phyloP scores from a whole-genome alignment of 2,329 filamentous ascomycete species.

The Stenocarpella maydis region DNA sequence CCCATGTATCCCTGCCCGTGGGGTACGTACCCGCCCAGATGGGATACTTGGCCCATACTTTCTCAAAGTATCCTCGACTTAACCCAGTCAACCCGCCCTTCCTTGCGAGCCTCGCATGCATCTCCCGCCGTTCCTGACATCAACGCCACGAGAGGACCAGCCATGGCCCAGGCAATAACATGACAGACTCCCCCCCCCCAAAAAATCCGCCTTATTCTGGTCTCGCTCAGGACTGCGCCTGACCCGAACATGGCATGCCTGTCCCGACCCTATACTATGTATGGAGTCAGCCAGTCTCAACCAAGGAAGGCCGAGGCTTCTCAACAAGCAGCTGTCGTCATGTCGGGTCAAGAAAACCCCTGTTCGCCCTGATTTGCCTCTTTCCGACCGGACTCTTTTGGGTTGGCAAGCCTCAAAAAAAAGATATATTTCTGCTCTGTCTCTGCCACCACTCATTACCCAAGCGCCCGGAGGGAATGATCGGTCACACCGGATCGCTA shows the following conservation, averaged over 20 bases:
- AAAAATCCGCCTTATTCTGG: not conserved
- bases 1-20: constrained; percentile 6
- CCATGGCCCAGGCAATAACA: constrained; percentile 15
- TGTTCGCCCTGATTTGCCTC: not conserved
- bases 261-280: not conserved
- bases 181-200: constrained; percentile 1
- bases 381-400: too few relatives aligned
- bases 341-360: not conserved
- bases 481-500: constrained; percentile 7
- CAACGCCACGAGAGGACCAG: constrained; percentile 5
- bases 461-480: not conserved
- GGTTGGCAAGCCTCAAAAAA: too few relatives aligned
- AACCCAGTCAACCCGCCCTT: constrained; percentile 4
- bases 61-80: not conserved
- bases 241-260: not conserved
- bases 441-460: not conserved
- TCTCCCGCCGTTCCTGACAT: constrained; percentile 15
- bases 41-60: constrained; percentile 4
- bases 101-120: constrained; percentile 19
- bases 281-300: too few relatives aligned
- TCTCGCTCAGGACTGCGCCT: not conserved
- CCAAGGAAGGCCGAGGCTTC: too few relatives aligned
- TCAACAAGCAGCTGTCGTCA: not conserved
- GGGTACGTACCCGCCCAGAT: not conserved
- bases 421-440: not conserved